A percentile compares a stretch with the other conserved stretches of the same genome.
These are phyloP conservation scores for Goniomonas avonlea DNA, from an alignment of 78 protist genomes.

Conservation along the genomic window DNA sequence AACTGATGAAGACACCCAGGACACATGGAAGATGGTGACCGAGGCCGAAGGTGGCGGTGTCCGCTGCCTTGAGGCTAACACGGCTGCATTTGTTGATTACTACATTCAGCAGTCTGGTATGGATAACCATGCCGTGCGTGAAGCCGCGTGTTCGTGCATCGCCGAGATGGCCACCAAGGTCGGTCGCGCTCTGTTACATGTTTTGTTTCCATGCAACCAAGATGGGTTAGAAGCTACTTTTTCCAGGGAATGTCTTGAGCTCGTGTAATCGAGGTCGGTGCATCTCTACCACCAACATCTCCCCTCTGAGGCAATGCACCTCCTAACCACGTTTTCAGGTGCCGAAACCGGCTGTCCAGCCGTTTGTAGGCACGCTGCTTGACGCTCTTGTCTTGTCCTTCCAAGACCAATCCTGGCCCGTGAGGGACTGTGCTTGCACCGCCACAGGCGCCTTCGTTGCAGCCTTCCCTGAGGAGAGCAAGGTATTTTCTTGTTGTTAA, in stretches of 20 bases:
- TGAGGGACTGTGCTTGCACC: conserved; percentile 23
- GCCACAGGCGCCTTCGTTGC: not conserved
- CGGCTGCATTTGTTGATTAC: not conserved
- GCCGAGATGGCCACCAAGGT: conserved; percentile 36
- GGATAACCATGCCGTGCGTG: conserved; percentile 43
- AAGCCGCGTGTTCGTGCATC: conserved; percentile 36
- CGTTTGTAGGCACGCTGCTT: not conserved
- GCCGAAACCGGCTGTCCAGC: not conserved
- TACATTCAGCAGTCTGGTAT: not conserved
- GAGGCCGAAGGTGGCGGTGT: not conserved
- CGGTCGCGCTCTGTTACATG: no score
- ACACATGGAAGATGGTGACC: not conserved
- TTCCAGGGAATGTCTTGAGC: no score
- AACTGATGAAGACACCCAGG: no score
- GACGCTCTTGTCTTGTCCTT: not conserved
- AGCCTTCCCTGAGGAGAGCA: not conserved
- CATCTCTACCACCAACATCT: no score
- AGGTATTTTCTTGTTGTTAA: no score
- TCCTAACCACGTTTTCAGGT: no score
- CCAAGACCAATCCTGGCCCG: conserved; percentile 33
- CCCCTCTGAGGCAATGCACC: no score
- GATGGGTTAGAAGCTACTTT: no score
- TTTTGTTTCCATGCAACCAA: no score
- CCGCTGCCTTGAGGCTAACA: conserved; percentile 4
- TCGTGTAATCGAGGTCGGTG: no score